phyloP scores from a whole-genome alignment of 345 rosid genomes.

The Brassica juncea region DNA sequence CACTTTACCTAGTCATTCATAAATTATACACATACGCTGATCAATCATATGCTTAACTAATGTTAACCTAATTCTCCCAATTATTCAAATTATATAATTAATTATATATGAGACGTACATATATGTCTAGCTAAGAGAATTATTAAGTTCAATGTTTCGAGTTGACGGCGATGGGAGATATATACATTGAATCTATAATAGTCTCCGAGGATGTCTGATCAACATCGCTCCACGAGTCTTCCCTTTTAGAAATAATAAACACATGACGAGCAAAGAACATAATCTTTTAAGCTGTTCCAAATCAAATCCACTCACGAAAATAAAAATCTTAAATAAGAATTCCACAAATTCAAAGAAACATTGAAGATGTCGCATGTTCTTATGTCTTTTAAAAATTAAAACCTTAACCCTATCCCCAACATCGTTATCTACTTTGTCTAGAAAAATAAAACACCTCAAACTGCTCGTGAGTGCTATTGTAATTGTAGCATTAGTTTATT shows the following conservation, averaged over 20 bases:
- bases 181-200: constrained; percentile 35
- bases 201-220: constrained; percentile 40
- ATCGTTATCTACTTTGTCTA: constrained; percentile 42
- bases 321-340: constrained; percentile 6
- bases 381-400: constrained; percentile 22
- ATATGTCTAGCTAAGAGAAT: constrained; percentile 14
- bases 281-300: constrained; percentile 33
- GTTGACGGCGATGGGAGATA: constrained; percentile 35
- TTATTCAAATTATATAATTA: not conserved
- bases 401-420: constrained; percentile 37
- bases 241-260: not conserved
- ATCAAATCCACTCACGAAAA: constrained; percentile 31
- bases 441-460: constrained; percentile 26
- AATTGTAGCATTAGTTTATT: constrained; percentile 20
- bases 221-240: constrained; percentile 34
- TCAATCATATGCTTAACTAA: constrained; percentile 22
- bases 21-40: not conserved
- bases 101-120: not conserved
- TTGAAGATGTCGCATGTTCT: constrained; percentile 37
- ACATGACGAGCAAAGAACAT: constrained; percentile 28
- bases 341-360: constrained; percentile 36
- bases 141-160: constrained; percentile 37
- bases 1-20: constrained; percentile 34
- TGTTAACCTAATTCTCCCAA: constrained; percentile 30
- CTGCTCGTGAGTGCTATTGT: constrained; percentile 21